Conservation (phyloP, 768 basidiomycete species). For the Kwoniella botswanensis region DNA sequence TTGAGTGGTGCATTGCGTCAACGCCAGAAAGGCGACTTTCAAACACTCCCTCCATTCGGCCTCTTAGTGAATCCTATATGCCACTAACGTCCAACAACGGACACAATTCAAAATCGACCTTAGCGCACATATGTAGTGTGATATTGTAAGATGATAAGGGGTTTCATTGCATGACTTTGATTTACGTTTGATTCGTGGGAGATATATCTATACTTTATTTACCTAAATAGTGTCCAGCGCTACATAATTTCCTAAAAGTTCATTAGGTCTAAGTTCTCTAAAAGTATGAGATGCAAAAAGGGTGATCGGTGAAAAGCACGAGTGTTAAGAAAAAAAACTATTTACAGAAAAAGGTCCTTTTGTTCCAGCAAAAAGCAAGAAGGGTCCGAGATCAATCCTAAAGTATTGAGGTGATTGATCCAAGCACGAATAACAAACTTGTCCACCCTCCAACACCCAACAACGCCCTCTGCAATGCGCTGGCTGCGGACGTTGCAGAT, state of each 20-base stretch:
- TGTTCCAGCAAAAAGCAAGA: too few species aligned
- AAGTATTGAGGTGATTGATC: not conserved
- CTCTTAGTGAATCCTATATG: too few species aligned
- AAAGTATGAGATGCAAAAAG: not conserved
- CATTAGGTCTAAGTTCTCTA: not conserved
- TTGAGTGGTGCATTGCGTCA: too few species aligned
- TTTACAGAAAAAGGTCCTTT: too few species aligned
- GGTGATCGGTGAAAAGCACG: too few species aligned
- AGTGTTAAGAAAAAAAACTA: too few species aligned
- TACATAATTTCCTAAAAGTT: conserved; percentile 2
- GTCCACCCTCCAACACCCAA: not conserved
- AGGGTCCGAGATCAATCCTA: not conserved
- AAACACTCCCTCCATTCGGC: too few species aligned
- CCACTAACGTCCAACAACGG: too few species aligned
- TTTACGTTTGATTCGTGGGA: not conserved
- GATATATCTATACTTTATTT: not conserved
- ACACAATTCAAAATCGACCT: too few species aligned
- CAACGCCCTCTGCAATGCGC: not conserved
- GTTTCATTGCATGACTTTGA: not conserved
- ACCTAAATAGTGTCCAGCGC: conserved; percentile 9
- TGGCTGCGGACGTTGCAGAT: not conserved
- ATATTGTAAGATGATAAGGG: not conserved
- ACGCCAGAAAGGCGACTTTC: too few species aligned
- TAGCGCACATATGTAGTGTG: too few species aligned
- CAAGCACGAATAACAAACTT: not conserved